These are phyloP conservation scores for Mycosarcoma maydis DNA, from an alignment of 1,284 basidiomycete species.

Conservation along the genomic window DNA sequence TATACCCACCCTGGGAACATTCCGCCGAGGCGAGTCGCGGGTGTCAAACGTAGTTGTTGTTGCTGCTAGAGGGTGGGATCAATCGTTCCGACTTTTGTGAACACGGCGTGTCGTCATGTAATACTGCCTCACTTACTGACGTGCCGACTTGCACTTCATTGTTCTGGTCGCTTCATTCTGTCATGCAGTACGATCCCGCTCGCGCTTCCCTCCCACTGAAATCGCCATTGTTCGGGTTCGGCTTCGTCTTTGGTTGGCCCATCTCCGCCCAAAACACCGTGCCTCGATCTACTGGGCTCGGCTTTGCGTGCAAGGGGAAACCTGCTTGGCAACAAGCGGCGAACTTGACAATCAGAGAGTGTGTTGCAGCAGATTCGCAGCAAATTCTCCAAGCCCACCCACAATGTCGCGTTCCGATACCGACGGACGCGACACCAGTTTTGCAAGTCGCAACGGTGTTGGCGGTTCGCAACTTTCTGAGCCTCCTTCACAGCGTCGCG, in stretches of 20 bases:
- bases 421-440: constrained; percentile 21
- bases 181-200: constrained; percentile 16
- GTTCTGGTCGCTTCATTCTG: constrained; percentile 5
- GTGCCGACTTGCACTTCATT: constrained; percentile 18
- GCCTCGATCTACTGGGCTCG: neutral
- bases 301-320: neutral
- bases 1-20: neutral
- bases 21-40: neutral
- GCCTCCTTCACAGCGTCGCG: constrained; percentile 18
- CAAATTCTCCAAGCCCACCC: neutral
- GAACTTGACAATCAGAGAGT: neutral
- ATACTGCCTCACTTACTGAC: constrained; percentile 14
- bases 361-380: neutral
- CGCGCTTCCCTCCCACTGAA: constrained; percentile 15
- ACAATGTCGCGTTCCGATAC: constrained; percentile 31
- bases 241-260: neutral
- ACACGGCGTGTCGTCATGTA: constrained; percentile 8
- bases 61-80: constrained; percentile 6
- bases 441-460: constrained; percentile 11
- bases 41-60: neutral
- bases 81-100: neutral
- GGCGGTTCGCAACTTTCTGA: constrained; percentile 17
- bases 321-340: neutral
- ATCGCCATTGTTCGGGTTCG: constrained; percentile 19
- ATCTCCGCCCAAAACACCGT: constrained; percentile 1